A percentile compares a stretch with the other conserved stretches of the same genome.
Conservation (phyloP, 176 grass and related monocot genomes). For the Juncus inflexus region DNA sequence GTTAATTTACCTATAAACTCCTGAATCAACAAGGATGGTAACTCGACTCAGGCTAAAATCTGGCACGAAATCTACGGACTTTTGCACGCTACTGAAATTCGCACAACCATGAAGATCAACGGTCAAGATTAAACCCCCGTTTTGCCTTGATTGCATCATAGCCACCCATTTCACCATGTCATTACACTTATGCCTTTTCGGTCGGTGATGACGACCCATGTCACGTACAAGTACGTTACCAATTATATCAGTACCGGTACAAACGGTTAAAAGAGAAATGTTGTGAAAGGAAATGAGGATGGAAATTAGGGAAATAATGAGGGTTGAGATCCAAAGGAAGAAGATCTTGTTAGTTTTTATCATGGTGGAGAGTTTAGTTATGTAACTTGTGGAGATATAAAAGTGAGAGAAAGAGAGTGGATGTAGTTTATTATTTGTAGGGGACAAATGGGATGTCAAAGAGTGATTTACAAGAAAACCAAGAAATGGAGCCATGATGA, state of each 20-base stretch:
- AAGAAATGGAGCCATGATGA: not conserved
- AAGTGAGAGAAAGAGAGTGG: slow-evolving; percentile 14
- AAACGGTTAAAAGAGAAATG: slow-evolving; percentile 11
- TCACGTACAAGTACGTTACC: not conserved
- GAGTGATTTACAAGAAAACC: slow-evolving; percentile 29
- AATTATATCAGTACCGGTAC: too few relatives aligned
- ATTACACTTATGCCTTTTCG: slow-evolving; percentile 32
- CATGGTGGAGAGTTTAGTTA: slow-evolving; percentile 4
- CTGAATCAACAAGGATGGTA: slow-evolving; percentile 56
- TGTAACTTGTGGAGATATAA: not conserved
- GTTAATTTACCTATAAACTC: slow-evolving; percentile 41
- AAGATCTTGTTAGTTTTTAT: slow-evolving; percentile 21
- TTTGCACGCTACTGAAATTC: slow-evolving; percentile 72
- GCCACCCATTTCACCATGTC: slow-evolving; percentile 43
- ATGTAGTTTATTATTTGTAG: slow-evolving; percentile 6
- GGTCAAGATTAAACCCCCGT: slow-evolving; percentile 44
- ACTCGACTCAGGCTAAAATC: slow-evolving; percentile 36
- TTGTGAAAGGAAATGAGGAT: slow-evolving; percentile 42
- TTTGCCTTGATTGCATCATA: slow-evolving; percentile 39
- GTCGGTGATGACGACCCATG: slow-evolving; percentile 27
- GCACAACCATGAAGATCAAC: slow-evolving; percentile 66
- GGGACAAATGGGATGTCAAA: slow-evolving; percentile 25
- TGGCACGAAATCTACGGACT: slow-evolving; percentile 58
- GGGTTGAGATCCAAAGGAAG: slow-evolving; percentile 36
- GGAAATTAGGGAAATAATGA: slow-evolving; percentile 45